Evolutionary conservation across 306 rosid genomes (phyloP), one percentile per base, ranked within the genome.

Genomic region (Crotalaria pallida): DNA sequence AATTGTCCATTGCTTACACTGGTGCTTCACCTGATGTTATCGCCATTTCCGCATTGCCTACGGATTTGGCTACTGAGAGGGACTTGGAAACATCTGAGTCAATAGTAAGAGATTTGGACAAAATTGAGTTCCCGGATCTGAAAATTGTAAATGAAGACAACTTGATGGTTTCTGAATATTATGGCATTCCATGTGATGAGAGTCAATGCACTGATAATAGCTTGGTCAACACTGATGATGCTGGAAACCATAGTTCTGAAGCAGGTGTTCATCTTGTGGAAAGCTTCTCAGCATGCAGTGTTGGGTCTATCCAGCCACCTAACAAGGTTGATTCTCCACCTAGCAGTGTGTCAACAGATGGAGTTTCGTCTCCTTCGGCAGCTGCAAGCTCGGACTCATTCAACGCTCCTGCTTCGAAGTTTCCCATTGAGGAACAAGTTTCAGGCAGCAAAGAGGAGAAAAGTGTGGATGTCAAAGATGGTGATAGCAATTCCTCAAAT

Each of bases 101-200:
- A 1, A 53, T 77, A 31, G 71, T 80, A 12, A 73, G 80, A 60
- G 96, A 88, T 65, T 79, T 94, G 15, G 96, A 91, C 48, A 94
- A 80, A 81, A 83, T 94, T 0, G 96, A 90, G 74, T 94, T 94
- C 78, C 98, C 96, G 0, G 92, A 90, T 67, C 98, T 88, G 0
- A 89, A 90, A 63, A 83, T 90, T 47, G 92, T 12, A 12, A 90
- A 85, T 38, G 98, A 94, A 77, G 97, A 94, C 69, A 86, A 86
- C 78, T 24, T 83, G 40, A 94, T 94, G 98, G 92, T 85, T 72
- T 90, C 98, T 0, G 98, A 94, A 83, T 94, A 94, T 19, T 73
- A 85, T 43, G 85, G 85, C 12, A 81, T 88, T 71, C 83, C 96
- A 3, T 81, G 90, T 71, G 70, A 87, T 69, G 96, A 86, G 58